Evolutionary conservation across 2,329 filamentous ascomycete species (phyloP).

Genomic region (Ampelomyces quisqualis): DNA sequence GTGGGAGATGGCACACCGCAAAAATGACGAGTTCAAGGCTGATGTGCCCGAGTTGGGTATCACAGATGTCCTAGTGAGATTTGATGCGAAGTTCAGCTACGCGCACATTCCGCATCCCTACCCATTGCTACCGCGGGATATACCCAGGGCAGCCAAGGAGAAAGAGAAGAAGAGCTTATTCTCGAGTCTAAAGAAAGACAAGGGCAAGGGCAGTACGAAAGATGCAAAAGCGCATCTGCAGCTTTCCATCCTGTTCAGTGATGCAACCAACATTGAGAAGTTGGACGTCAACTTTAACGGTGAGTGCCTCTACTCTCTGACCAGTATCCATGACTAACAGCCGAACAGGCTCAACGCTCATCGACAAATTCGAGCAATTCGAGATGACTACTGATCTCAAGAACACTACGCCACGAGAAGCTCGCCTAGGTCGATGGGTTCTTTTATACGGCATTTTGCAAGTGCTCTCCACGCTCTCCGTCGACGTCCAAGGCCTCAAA

Average conservation of each 20-base stretch:
- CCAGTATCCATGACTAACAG: not conserved
- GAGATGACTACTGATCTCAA: conserved; percentile 42
- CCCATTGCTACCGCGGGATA: conserved; percentile 58
- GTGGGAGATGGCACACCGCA: conserved; percentile 59
- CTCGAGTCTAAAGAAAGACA: conserved; percentile 39
- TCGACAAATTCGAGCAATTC: conserved; percentile 46
- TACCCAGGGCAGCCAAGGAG: conserved; percentile 25
- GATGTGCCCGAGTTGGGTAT: conserved; percentile 59
- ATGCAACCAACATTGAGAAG: conserved; percentile 46
- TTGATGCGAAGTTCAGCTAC: conserved; percentile 62
- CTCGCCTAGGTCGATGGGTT: conserved; percentile 48
- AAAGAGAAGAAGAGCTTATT: conserved; percentile 42
- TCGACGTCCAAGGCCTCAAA: conserved; percentile 44
- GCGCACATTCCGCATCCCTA: conserved; percentile 59
- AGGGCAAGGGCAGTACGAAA: conserved; percentile 31
- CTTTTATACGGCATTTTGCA: conserved; percentile 48
- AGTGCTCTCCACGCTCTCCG: conserved; percentile 45
- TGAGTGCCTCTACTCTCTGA: conserved; percentile 10
- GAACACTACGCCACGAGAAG: conserved; percentile 41
- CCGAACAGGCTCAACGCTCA: conserved; percentile 39
- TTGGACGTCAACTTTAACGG: conserved; percentile 41
- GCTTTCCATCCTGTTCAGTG: conserved; percentile 43
- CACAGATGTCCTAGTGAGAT: conserved; percentile 65
- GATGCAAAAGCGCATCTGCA: conserved; percentile 45
- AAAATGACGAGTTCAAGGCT: conserved; percentile 42